These are phyloP conservation scores for Salvia miltiorrhiza DNA, from an alignment of 257 asterid genomes.

Conservation along the genomic window DNA sequence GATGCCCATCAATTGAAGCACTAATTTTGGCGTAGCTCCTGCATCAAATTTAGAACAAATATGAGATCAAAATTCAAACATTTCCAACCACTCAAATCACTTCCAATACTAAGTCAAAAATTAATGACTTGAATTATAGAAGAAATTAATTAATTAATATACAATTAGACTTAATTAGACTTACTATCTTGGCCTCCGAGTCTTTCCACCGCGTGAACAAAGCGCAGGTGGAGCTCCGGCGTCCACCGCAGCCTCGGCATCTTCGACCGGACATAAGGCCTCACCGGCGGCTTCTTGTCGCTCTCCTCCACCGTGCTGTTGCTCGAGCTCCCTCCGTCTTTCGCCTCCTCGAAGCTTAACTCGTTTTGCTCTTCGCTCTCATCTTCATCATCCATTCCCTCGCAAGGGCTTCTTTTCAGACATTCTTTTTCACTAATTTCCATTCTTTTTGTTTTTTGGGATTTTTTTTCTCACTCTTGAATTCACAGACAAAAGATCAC, in stretches of 20 bases:
- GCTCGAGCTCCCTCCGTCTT: conserved; percentile 80
- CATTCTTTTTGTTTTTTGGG: conserved; percentile 14
- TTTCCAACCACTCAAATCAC: neutral
- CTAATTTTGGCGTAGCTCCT: conserved; percentile 90
- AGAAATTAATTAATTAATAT: neutral
- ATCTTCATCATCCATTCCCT: conserved; percentile 39
- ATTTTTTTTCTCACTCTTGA: neutral
- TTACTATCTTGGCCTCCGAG: conserved; percentile 92
- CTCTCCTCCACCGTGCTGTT: conserved; percentile 69
- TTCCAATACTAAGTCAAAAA: neutral
- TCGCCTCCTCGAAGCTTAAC: conserved; percentile 29
- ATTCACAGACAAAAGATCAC: neutral
- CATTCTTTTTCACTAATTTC: conserved; percentile 48
- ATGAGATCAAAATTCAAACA: neutral
- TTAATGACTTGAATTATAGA: neutral
- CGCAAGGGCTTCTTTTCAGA: conserved; percentile 30
- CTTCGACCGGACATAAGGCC: conserved; percentile 89
- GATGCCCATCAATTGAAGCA: conserved; percentile 73
- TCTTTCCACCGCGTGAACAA: conserved; percentile 68
- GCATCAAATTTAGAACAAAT: conserved; percentile 21
- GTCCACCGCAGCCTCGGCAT: conserved; percentile 89
- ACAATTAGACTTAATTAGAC: conserved; percentile 20
- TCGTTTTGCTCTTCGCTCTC: conserved; percentile 30
- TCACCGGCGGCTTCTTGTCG: conserved; percentile 55
- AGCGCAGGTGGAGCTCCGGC: conserved; percentile 78